Percentiles rank a stretch among this genome's conserved stretches.
phyloP scores from a whole-genome alignment of 192 early-diverging fungal genomes.

The Coemansia aciculifera region DNA sequence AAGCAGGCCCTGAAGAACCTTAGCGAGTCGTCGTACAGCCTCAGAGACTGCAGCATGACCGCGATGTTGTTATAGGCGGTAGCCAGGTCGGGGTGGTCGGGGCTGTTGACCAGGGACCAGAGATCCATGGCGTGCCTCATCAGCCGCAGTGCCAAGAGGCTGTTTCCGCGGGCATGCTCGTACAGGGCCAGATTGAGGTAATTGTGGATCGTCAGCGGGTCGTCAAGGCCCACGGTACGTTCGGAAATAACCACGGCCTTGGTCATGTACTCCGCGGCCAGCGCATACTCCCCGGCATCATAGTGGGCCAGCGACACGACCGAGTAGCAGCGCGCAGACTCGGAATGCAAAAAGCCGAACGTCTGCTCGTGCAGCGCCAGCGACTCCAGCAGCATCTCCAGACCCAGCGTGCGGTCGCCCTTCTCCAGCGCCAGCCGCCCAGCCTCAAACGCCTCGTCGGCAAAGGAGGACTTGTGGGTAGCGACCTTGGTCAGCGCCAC shows the following conservation, averaged over 20 bases:
- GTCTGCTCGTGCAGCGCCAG: conserved; percentile 89
- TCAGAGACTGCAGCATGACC: conserved; percentile 74
- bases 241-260: conserved; percentile 86
- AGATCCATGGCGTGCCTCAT: conserved; percentile 81
- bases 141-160: conserved; percentile 65
- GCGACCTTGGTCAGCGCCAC: conserved; percentile 41
- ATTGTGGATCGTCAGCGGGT: conserved; percentile 81
- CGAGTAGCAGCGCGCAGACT: conserved; percentile 83
- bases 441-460: conserved; percentile 88
- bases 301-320: conserved; percentile 82
- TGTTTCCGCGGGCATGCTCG: conserved; percentile 80
- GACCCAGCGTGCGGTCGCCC: conserved; percentile 73
- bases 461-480: conserved; percentile 64
- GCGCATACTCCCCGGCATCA: conserved; percentile 71
- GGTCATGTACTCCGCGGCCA: conserved; percentile 59
- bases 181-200: conserved; percentile 91
- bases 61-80: conserved; percentile 71
- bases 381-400: conserved; percentile 84
- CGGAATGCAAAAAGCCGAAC: conserved; percentile 87
- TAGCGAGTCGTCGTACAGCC: conserved; percentile 60
- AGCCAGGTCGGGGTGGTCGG: conserved; percentile 79
- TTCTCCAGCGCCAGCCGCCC: conserved; percentile 76
- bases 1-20: conserved; percentile 73
- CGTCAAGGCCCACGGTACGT: conserved; percentile 82
- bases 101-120: conserved; percentile 76